Base-by-base conservation (phyloP, 2,329 filamentous ascomycete genomes). In the Aureobasidium leucospermi region DNA sequence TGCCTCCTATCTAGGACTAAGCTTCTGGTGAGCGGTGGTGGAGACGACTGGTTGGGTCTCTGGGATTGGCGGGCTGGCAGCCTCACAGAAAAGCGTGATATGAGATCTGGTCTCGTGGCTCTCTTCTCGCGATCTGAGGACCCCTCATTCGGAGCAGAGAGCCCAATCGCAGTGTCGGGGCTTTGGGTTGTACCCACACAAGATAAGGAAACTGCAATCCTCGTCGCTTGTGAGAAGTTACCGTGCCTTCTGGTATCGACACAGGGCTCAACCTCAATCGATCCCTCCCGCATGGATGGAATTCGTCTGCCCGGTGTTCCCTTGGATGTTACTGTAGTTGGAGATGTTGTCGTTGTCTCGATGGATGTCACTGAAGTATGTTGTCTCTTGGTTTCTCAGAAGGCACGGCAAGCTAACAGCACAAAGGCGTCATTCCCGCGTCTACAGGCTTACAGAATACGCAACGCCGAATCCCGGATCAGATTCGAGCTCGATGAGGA, bases 1-100 rank as follows among this genome's bases (percentile, higher is more conserved):
- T 87, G 86, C 67, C 75, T 93, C 16, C 55, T 72, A 1, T 85
- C 86, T 0, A 69, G 78, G 28, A 78, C 79, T 3, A 79, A 85
- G n/a, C 65, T 87, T 1, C 79, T 99, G 32, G 75, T 97, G 34
- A 96, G 91, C 6, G 94, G 90, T 9, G 93, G 93, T 51, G 94
- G 93, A 4, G 93, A 97, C 67, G 79, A 86, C 61, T 81, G 86
- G 63, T 69, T 99, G 9, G 84, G 87, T 62, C 76, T 92, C 0
- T 99, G 92, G 92, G 80, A 92, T 63, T 99, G 93, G 93, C 74
- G 76, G 43, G 74, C 73, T 0, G 81, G 80, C 15, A 73, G 70
- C 16, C 69, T 88, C 29, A 68, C 85, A 0, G 77, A 80, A 28
- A 84, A 78, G 65, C 71, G 81, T 2, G 79, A 82, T 61, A 64